A percentile compares a stretch with the other conserved stretches of the same genome.
These are phyloP conservation scores for Polygonum maritimum DNA, from an alignment of 148 eudicot genomes.

Conservation along the genomic window DNA sequence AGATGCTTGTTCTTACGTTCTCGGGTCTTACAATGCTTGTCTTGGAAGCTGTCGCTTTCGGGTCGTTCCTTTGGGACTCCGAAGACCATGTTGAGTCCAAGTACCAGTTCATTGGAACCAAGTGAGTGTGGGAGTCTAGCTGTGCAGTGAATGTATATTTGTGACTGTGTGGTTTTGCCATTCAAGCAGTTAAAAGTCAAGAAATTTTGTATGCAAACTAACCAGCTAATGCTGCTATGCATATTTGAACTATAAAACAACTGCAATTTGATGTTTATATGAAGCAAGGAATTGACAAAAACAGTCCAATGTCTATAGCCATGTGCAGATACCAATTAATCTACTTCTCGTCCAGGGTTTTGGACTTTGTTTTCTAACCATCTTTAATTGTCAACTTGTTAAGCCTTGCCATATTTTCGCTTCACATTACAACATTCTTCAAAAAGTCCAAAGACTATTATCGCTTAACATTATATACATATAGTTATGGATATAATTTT, in stretches of 20 bases:
- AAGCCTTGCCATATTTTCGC: background rate
- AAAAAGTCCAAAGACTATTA: background rate
- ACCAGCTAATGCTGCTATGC: conserved; percentile 1
- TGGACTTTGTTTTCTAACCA: background rate
- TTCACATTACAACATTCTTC: background rate
- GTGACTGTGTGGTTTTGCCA: background rate
- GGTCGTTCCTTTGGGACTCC: conserved; percentile 91
- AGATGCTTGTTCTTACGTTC: conserved; percentile 36
- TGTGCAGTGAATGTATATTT: conserved; percentile 5
- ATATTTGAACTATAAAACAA: background rate
- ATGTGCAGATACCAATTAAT: background rate
- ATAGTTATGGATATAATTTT: background rate
- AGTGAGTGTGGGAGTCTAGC: background rate
- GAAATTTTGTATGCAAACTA: conserved; percentile 8
- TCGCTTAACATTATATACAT: background rate
- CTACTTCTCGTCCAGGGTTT: background rate
- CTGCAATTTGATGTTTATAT: background rate
- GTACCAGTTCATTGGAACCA: conserved; percentile 52
- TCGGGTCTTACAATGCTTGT: conserved; percentile 74
- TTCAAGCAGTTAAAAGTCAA: conserved; percentile 1
- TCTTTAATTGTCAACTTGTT: background rate
- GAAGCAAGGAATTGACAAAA: background rate
- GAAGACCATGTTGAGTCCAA: conserved; percentile 80
- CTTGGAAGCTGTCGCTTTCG: conserved; percentile 87
- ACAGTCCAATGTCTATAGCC: background rate